A percentile compares a stretch with the other conserved stretches of the same genome.
These are phyloP conservation scores for Phaffia australis DNA, from an alignment of 768 basidiomycete genomes.

Conservation along the genomic window DNA sequence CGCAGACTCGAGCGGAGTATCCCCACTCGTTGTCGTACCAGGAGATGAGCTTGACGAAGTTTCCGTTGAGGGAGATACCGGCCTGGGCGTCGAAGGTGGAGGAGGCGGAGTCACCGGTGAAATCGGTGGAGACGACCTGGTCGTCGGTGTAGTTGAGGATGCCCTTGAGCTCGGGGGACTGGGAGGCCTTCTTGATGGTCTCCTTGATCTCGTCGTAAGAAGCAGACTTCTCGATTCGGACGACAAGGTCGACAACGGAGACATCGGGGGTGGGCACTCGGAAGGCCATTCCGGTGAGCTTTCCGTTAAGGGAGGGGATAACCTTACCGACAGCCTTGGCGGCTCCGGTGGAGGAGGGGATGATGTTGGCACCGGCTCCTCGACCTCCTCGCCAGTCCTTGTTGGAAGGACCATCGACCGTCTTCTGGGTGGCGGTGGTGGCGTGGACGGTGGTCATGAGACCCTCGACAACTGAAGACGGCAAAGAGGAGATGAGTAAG, in stretches of 20 bases:
- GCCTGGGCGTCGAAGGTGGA: constrained; percentile 89
- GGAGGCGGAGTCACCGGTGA: constrained; percentile 44
- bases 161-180: constrained; percentile 52
- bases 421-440: constrained; percentile 72
- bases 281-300: constrained; percentile 92
- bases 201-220: constrained; percentile 85
- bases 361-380: constrained; percentile 94
- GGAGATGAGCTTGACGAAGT: constrained; percentile 63
- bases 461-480: constrained; percentile 58
- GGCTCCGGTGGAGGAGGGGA: constrained; percentile 96
- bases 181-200: constrained; percentile 65
- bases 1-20: constrained; percentile 42
- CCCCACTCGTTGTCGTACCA: constrained; percentile 80
- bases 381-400: constrained; percentile 96
- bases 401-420: constrained; percentile 44
- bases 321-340: constrained; percentile 99
- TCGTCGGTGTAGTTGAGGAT: constrained; percentile 89
- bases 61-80: constrained; percentile 80
- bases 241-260: constrained; percentile 95
- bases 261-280: constrained; percentile 94
- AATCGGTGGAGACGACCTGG: constrained; percentile 61
- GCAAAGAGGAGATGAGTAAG: constrained; percentile 40
- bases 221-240: constrained; percentile 73
- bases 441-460: constrained; percentile 98
- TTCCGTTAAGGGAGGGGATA: constrained; percentile 90